These are phyloP conservation scores for Daedalea quercina DNA, from an alignment of 768 basidiomycete species.

Conservation along the genomic window DNA sequence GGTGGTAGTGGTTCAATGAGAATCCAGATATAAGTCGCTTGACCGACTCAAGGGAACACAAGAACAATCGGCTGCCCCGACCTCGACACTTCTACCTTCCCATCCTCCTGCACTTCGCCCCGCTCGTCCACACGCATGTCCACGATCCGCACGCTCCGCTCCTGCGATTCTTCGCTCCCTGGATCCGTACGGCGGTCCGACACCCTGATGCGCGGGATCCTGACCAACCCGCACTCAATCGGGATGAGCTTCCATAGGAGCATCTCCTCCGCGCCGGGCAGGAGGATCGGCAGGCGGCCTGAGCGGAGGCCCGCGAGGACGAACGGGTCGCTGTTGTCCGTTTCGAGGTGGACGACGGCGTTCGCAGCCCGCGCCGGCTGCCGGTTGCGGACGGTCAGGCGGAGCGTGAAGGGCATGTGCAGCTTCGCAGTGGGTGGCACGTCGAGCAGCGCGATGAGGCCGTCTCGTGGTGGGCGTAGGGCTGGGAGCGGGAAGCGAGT, in stretches of 20 bases:
- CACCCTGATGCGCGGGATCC: constrained; percentile 56
- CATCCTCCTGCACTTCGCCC: background rate
- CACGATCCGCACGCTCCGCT: constrained; percentile 43
- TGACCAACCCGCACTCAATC: constrained; percentile 64
- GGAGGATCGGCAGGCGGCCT: constrained; percentile 61
- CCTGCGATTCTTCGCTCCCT: constrained; percentile 17
- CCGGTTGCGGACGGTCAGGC: constrained; percentile 58
- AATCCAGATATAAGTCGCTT: no score
- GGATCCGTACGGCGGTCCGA: constrained; percentile 37
- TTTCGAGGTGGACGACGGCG: constrained; percentile 66
- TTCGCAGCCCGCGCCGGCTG: constrained; percentile 60
- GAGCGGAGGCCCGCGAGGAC: constrained; percentile 71
- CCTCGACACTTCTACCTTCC: no score
- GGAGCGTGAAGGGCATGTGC: constrained; percentile 52
- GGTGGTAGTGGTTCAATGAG: no score
- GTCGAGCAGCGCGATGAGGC: constrained; percentile 57
- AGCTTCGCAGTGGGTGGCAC: constrained; percentile 57
- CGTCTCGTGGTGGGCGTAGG: constrained; percentile 53
- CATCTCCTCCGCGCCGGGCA: constrained; percentile 64
- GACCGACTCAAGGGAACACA: no score
- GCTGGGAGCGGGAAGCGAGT: constrained; percentile 55
- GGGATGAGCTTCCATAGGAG: constrained; percentile 67
- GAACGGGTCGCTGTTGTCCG: constrained; percentile 62
- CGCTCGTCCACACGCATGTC: constrained; percentile 31
- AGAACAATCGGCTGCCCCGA: no score